Percentiles rank a stretch among this genome's conserved stretches.
Conservation (phyloP, 805 yeast genomes). For the Barnettozyma populi region DNA sequence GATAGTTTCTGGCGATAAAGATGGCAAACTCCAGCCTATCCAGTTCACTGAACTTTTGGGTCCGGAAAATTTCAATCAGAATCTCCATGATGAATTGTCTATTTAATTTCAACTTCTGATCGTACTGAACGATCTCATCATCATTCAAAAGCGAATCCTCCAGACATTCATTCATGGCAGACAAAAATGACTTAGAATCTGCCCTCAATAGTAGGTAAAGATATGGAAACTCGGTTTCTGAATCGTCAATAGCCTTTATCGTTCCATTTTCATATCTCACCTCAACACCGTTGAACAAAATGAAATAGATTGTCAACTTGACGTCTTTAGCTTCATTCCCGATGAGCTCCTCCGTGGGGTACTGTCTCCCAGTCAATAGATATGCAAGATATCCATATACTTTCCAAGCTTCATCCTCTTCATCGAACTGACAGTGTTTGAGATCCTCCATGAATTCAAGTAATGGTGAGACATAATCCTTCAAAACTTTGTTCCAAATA, state of each 20-base stretch:
- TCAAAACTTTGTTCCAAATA: conserved; percentile 64
- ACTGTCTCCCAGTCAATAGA: conserved; percentile 70
- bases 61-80: conserved; percentile 51
- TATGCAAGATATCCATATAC: conserved; percentile 62
- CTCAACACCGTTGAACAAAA: conserved; percentile 54
- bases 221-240: conserved; percentile 56
- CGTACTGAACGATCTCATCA: conserved; percentile 33
- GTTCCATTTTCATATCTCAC: conserved; percentile 25
- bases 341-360: conserved; percentile 61
- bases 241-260: conserved; percentile 28
- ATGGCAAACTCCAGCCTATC: conserved; percentile 44
- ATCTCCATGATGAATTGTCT: conserved; percentile 79
- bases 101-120: conserved; percentile 35
- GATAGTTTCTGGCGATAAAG: conserved; percentile 73
- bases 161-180: conserved; percentile 72
- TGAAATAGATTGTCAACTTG: conserved; percentile 46
- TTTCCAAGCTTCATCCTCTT: conserved; percentile 21
- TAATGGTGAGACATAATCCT: conserved; percentile 70
- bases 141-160: conserved; percentile 76
- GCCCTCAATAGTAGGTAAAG: conserved; percentile 49
- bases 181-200: conserved; percentile 55
- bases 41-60: conserved; percentile 26
- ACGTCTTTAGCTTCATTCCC: conserved; percentile 33
- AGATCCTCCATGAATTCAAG: conserved; percentile 45
- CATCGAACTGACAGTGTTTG: conserved; percentile 15